Evolutionary conservation across 1,139 yeast genomes (phyloP).

Genomic region (Candida gigantensis): DNA sequence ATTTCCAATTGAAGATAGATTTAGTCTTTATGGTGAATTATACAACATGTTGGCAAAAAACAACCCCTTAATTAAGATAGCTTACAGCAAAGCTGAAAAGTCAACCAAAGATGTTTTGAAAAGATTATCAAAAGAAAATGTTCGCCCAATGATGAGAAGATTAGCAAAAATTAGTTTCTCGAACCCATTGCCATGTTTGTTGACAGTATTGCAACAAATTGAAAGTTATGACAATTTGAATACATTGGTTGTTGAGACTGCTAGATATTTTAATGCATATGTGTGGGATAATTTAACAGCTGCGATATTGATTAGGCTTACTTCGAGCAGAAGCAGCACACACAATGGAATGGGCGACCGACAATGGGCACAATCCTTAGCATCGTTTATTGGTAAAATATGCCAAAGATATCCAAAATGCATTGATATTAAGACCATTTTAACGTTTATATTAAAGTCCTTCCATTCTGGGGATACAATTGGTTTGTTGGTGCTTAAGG

Average conservation of each 20-base stretch:
- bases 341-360: conserved; percentile 79
- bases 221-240: conserved; percentile 92
- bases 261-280: conserved; percentile 71
- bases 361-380: conserved; percentile 80
- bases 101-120: conserved; percentile 80
- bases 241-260: conserved; percentile 76
- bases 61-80: conserved; percentile 59
- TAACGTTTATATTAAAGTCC: conserved; percentile 63
- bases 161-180: conserved; percentile 75
- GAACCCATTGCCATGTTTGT: conserved; percentile 79
- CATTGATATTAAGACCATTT: conserved; percentile 57
- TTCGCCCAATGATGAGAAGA: conserved; percentile 72
- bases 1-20: conserved; percentile 67
- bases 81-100: conserved; percentile 73
- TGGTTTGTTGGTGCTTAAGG: conserved; percentile 69
- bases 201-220: conserved; percentile 65
- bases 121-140: conserved; percentile 84
- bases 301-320: conserved; percentile 70
- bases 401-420: conserved; percentile 51
- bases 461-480: conserved; percentile 62
- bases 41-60: conserved; percentile 57
- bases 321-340: conserved; percentile 63
- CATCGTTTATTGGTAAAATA: conserved; percentile 66
- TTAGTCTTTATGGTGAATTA: conserved; percentile 82
- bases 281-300: conserved; percentile 87